Conservation (phyloP, 2,329 filamentous ascomycete genomes). For the Diplodia scrobiculata region DNA sequence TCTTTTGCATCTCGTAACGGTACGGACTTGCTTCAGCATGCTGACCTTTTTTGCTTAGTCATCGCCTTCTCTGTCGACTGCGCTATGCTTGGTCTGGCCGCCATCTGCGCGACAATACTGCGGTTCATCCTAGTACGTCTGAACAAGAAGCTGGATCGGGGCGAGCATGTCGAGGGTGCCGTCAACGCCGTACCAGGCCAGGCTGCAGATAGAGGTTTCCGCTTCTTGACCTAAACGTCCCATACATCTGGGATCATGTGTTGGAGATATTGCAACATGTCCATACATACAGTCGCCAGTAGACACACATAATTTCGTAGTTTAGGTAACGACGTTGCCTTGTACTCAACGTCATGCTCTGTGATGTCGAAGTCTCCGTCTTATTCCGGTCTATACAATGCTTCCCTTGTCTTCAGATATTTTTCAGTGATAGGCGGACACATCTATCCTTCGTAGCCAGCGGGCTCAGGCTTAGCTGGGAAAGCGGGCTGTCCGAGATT, state of each 20-base stretch:
- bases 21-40: background rate
- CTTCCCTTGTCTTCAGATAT: background rate
- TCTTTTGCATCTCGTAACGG: background rate
- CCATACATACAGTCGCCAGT: background rate
- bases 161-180: constrained; percentile 57
- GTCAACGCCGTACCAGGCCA: constrained; percentile 61
- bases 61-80: constrained; percentile 70
- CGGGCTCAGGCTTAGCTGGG: constrained; percentile 46
- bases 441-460: constrained; percentile 36
- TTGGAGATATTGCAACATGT: background rate
- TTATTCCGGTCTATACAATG: background rate
- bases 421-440: no score
- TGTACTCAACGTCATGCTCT: background rate
- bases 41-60: constrained; percentile 40
- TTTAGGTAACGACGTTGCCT: background rate
- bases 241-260: background rate
- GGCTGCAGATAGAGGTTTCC: constrained; percentile 63
- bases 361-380: background rate
- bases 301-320: background rate
- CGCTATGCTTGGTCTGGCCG: constrained; percentile 64
- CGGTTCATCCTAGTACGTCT: constrained; percentile 64
- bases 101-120: constrained; percentile 63
- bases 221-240: constrained; percentile 61
- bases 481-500: constrained; percentile 60
- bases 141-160: constrained; percentile 70